Percentiles rank a stretch among this genome's conserved stretches.
Evolutionary conservation across 257 asterid genomes (phyloP).

Genomic region (Leonotis leonurus): DNA sequence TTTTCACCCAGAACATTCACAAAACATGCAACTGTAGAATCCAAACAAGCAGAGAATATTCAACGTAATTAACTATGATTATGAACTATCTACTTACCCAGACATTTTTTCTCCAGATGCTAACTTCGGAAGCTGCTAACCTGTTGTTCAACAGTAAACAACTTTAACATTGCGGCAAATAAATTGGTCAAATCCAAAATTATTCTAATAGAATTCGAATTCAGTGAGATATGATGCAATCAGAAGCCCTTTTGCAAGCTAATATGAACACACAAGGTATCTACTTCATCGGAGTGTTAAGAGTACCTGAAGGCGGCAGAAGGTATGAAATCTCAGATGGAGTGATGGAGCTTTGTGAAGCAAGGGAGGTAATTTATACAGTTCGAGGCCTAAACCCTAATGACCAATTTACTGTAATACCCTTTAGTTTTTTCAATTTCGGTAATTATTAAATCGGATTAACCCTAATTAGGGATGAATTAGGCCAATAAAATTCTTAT

Average conservation of each 20-base stretch:
- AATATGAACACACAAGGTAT: no score
- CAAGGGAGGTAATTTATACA: conserved; percentile 8
- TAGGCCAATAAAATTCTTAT: no score
- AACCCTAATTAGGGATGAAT: no score
- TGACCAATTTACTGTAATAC: not conserved
- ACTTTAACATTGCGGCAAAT: not conserved
- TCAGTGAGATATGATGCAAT: not conserved
- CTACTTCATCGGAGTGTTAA: not conserved
- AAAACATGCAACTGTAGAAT: not conserved
- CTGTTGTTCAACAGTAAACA: conserved; percentile 1
- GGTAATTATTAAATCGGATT: no score
- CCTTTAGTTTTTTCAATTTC: not conserved
- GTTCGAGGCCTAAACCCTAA: conserved; percentile 34
- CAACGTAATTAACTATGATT: not conserved
- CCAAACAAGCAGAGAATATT: not conserved
- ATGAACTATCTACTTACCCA: conserved; percentile 13
- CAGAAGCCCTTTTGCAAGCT: no score
- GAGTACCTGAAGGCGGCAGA: conserved; percentile 15
- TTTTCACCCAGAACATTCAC: no score
- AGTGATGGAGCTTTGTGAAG: not conserved
- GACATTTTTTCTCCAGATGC: conserved; percentile 23
- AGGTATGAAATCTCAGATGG: not conserved
- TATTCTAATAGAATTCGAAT: no score
- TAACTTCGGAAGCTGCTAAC: conserved; percentile 13
- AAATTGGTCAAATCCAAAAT: no score